Evolutionary conservation across 2,329 filamentous ascomycete species (phyloP).

Genomic region (Diaporthe vexans): DNA sequence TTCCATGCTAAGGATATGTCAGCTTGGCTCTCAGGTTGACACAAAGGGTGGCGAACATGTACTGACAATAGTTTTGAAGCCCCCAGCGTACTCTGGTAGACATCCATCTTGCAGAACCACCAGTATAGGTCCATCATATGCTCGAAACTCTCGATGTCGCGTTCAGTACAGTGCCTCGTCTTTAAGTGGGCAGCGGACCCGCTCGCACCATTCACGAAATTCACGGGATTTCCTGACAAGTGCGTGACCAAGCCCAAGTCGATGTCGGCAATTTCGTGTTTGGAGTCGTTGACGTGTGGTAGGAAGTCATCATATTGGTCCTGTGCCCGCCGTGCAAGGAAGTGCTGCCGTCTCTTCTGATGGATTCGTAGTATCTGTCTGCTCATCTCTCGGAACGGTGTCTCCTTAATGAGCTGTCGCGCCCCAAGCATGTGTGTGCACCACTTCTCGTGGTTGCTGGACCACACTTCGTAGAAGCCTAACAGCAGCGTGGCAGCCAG

Average conservation of each 20-base stretch:
- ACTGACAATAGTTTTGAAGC: conserved; percentile 88
- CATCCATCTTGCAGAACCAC: conserved; percentile 97
- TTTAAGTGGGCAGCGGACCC: conserved; percentile 34
- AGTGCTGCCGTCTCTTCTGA: conserved; percentile 50
- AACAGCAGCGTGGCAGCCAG: conserved; percentile 90
- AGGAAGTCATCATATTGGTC: conserved; percentile 45
- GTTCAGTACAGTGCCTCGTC: conserved; percentile 55
- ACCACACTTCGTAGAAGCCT: conserved; percentile 94
- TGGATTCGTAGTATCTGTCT: conserved; percentile 77
- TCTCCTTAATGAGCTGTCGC: conserved; percentile 84
- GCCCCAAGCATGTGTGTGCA: conserved; percentile 91
- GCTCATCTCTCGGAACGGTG: conserved; percentile 82
- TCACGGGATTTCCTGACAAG: conserved; percentile 57
- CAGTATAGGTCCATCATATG: conserved; percentile 89
- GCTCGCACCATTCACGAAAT: conserved; percentile 43
- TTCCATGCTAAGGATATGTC: conserved; percentile 72
- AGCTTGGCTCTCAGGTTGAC: conserved; percentile 42
- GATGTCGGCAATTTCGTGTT: conserved; percentile 55
- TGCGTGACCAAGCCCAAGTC: conserved; percentile 58
- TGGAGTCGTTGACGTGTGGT: conserved; percentile 44
- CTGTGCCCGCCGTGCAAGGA: conserved; percentile 36
- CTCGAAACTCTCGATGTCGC: conserved; percentile 84
- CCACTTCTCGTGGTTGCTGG: conserved; percentile 95
- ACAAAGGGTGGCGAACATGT: conserved; percentile 1
- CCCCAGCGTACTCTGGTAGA: conserved; percentile 90